Conservation (phyloP, 164 flowering plant species). For the Taxillus chinensis region DNA sequence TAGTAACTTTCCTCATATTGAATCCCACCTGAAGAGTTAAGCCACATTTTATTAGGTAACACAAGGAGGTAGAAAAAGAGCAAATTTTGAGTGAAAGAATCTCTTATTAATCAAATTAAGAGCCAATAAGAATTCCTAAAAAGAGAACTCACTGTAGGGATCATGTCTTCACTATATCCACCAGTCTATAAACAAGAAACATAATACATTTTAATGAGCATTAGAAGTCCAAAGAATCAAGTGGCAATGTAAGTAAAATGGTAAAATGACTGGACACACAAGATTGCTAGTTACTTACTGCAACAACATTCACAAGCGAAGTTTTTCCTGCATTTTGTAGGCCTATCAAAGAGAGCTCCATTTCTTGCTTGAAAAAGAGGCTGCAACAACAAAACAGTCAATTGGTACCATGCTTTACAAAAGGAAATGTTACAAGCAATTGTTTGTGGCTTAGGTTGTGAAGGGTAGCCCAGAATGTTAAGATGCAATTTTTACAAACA, state of each 20-base stretch:
- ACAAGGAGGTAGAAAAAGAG: background rate
- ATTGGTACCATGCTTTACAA: no score
- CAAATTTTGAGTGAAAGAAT: background rate
- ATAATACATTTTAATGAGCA: background rate
- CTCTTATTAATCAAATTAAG: background rate
- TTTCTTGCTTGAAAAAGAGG: slow-evolving; percentile 95
- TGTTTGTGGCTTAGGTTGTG: no score
- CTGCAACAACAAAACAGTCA: slow-evolving; percentile 27
- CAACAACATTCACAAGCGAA: slow-evolving; percentile 89
- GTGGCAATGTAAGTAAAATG: no score
- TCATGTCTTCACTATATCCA: slow-evolving; percentile 98
- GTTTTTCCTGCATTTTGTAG: slow-evolving; percentile 98
- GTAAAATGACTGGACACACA: background rate
- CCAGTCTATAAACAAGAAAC: slow-evolving; percentile 52
- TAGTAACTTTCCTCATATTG: slow-evolving; percentile 93
- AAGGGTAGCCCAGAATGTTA: no score
- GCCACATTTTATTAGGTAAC: background rate
- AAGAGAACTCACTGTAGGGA: slow-evolving; percentile 68
- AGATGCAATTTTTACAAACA: no score
- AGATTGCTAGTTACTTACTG: slow-evolving; percentile 38
- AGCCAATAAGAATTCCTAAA: background rate
- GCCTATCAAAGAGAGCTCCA: slow-evolving; percentile 93
- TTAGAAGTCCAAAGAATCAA: background rate
- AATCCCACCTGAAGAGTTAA: slow-evolving; percentile 61
- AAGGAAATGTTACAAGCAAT: no score